Conservation (phyloP, 2,329 filamentous ascomycete genomes). For the Tetracladium maxilliforme region DNA sequence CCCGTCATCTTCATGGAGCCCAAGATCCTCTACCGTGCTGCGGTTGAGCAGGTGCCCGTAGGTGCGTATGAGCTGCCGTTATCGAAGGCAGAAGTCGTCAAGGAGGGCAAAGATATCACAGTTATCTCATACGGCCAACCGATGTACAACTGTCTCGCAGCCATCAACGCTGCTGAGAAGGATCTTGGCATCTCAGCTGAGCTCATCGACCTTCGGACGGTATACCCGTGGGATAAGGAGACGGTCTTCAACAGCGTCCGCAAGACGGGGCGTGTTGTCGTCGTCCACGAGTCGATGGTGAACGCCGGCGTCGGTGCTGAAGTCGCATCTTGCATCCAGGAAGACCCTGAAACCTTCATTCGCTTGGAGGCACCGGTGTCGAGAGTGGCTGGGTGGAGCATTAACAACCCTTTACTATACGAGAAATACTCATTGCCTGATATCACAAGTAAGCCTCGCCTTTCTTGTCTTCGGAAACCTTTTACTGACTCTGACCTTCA, state of each 20-base stretch:
- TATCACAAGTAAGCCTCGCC: constrained; percentile 44
- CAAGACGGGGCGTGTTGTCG: constrained; percentile 54
- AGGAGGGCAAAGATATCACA: constrained; percentile 50
- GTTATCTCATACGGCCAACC: constrained; percentile 59
- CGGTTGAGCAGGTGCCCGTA: constrained; percentile 59
- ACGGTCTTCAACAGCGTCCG: constrained; percentile 51
- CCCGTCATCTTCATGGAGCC: constrained; percentile 66
- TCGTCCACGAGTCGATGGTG: constrained; percentile 64
- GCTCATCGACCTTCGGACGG: constrained; percentile 54
- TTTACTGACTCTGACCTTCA: constrained; percentile 4
- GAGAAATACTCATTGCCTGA: constrained; percentile 55
- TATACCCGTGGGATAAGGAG: constrained; percentile 60
- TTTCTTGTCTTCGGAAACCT: not conserved
- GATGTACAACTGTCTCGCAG: constrained; percentile 51
- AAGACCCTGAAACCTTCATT: constrained; percentile 44
- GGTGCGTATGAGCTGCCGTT: constrained; percentile 52
- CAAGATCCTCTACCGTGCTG: constrained; percentile 58
- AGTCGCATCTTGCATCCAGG: constrained; percentile 57
- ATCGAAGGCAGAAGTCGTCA: constrained; percentile 53
- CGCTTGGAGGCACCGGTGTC: constrained; percentile 55
- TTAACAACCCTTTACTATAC: constrained; percentile 50
- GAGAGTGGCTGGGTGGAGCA: constrained; percentile 55
- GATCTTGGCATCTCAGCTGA: constrained; percentile 52
- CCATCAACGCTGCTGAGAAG: constrained; percentile 52
- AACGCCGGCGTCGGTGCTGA: constrained; percentile 62